Percentiles rank a stretch among this genome's conserved stretches.
Evolutionary conservation across 768 basidiomycete species (phyloP).

Genomic region (Lactarius deliciosus): DNA sequence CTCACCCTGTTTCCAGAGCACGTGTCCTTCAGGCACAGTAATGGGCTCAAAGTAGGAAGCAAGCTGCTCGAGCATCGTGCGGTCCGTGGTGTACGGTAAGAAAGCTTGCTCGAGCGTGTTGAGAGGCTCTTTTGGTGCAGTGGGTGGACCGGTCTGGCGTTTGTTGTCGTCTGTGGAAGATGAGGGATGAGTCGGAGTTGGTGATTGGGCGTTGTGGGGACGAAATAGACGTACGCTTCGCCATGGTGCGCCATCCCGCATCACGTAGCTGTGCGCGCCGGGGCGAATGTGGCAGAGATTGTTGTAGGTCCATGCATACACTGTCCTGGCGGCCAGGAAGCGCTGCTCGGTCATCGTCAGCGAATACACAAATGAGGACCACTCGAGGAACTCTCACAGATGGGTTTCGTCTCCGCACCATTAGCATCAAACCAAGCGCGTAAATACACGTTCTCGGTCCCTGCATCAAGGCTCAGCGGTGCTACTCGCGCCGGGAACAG

Average conservation of each 20-base stretch:
- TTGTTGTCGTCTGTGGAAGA: constrained; percentile 21
- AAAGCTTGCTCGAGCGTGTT: constrained; percentile 79
- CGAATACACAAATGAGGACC: background rate
- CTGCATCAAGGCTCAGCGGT: constrained; percentile 40
- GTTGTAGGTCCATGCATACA: constrained; percentile 16
- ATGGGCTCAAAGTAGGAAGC: constrained; percentile 69
- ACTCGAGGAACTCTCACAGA: constrained; percentile 43
- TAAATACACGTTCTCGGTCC: constrained; percentile 94
- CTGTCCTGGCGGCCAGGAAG: constrained; percentile 27
- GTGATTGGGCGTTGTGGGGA: background rate
- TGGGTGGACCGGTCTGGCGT: background rate
- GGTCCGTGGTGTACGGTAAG: constrained; percentile 63
- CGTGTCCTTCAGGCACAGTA: constrained; percentile 52
- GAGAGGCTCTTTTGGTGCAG: constrained; percentile 43
- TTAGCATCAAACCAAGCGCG: constrained; percentile 73
- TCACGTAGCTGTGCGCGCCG: constrained; percentile 29
- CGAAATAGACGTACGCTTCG: constrained; percentile 16
- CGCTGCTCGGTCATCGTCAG: constrained; percentile 10
- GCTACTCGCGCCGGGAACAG: background rate
- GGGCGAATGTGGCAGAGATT: constrained; percentile 25
- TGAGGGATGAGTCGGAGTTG: background rate
- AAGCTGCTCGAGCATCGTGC: constrained; percentile 60
- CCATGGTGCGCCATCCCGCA: constrained; percentile 26
- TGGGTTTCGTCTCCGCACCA: constrained; percentile 49
- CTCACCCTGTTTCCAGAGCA: constrained; percentile 80